Evolutionary conservation across 2,329 filamentous ascomycete genomes (phyloP), one percentile per base, ranked within the genome.

Genomic region (Seiridium unicorne): DNA sequence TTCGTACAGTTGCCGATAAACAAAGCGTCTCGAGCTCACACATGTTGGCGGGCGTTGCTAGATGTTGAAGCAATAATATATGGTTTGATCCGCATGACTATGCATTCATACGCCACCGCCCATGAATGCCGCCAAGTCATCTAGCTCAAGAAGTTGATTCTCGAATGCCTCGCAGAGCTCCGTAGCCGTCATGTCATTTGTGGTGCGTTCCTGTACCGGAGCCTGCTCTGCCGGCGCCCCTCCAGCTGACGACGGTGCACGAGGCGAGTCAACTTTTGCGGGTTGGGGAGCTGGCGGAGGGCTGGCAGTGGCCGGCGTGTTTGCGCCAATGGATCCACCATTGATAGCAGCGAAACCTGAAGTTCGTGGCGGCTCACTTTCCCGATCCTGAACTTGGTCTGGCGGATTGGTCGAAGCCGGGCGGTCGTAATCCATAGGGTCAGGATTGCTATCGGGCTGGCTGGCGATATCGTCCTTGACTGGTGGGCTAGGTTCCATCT

Each of bases 101-200:
- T 32, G 26, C 11, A 53, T 13, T 66, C 61, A 87, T 63, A 87
- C 84, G 61, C 84, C 84, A 26, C 84, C 84, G 26, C 84, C 84
- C 84, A 87, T 87, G 58, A 87, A 86, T 3, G 84, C 84, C 38
- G 84, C 84, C 9, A 87, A 78, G 66, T 87, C 84, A 62, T 87
- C 84, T 5, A 87, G 75, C 68, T 87, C 84, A 9, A 87, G 74
- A 1, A 87, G 76, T 70, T 87, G 84, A 38, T 83, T 76, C 73
- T 87, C 84, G 65, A 87, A 87, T 0, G 84, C 84, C 11, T 76
- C 73, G 66, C 84, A 87, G 13, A 87, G 75, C 68, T 87, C 84
- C 4, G 80, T 77, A 0, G 83, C 81, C 2, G 83, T 86, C 82
- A 87, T 87, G 62, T 87, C 84, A 49, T 47, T 69, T 44, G 55